A percentile compares a stretch with the other conserved stretches of the same genome.
These are phyloP conservation scores for Colletotrichum lindemuthianum DNA, from an alignment of 2,329 filamentous ascomycete species.

Conservation along the genomic window DNA sequence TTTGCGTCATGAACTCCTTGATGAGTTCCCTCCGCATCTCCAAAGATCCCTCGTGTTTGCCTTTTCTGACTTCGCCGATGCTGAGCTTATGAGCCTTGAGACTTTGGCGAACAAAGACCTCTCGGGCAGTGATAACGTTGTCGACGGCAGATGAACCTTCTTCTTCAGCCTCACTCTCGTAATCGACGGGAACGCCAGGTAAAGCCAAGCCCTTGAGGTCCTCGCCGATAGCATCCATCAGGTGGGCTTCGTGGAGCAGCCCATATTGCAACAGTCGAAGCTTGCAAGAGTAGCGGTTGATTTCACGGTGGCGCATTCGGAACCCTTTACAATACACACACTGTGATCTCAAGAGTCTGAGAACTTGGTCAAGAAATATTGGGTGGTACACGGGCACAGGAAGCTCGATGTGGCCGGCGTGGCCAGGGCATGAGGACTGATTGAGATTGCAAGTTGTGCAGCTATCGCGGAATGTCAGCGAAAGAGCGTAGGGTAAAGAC, in stretches of 20 bases:
- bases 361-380: slow-evolving; percentile 93
- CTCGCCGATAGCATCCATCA: slow-evolving; percentile 64
- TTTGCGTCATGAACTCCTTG: slow-evolving; percentile 81
- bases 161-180: slow-evolving; percentile 70
- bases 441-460: slow-evolving; percentile 93
- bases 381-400: slow-evolving; percentile 95
- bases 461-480: slow-evolving; percentile 55
- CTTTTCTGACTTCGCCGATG: slow-evolving; percentile 61
- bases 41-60: slow-evolving; percentile 85
- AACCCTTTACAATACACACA: slow-evolving; percentile 93
- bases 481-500: slow-evolving; percentile 5
- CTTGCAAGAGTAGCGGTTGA: slow-evolving; percentile 86
- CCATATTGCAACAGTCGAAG: slow-evolving; percentile 87
- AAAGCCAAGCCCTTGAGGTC: slow-evolving; percentile 56
- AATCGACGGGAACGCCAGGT: slow-evolving; percentile 47
- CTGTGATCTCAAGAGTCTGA: slow-evolving; percentile 84
- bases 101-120: slow-evolving; percentile 76
- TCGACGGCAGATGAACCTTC: slow-evolving; percentile 67
- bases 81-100: slow-evolving; percentile 69
- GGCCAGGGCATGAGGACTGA: slow-evolving; percentile 85
- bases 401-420: slow-evolving; percentile 94
- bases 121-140: slow-evolving; percentile 61
- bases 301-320: slow-evolving; percentile 77
- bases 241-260: slow-evolving; percentile 74
- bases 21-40: slow-evolving; percentile 81